These are phyloP conservation scores for Collybia mongolica DNA, from an alignment of 768 basidiomycete genomes.

Conservation along the genomic window DNA sequence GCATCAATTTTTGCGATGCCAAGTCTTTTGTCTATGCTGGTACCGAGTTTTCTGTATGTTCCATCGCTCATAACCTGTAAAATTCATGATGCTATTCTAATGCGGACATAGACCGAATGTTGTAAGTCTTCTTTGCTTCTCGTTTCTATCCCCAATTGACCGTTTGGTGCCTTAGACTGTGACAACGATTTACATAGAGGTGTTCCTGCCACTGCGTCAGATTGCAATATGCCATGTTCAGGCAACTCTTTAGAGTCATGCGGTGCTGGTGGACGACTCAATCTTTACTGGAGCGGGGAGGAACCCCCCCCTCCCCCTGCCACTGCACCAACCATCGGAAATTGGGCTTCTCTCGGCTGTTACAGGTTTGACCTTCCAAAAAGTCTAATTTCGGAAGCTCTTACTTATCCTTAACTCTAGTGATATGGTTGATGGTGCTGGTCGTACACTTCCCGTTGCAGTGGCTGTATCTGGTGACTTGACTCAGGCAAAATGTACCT, in stretches of 20 bases:
- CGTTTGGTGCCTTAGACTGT: conserved; percentile 47
- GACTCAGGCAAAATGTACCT: conserved; percentile 57
- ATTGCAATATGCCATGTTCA: conserved; percentile 63
- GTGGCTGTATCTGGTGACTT: conserved; percentile 38
- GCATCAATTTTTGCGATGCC: conserved; percentile 47
- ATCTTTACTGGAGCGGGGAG: conserved; percentile 63
- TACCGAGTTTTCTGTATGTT: conserved; percentile 49
- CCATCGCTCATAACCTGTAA: conserved; percentile 1
- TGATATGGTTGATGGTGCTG: conserved; percentile 40
- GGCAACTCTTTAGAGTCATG: conserved; percentile 59
- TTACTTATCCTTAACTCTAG: conserved; percentile 30
- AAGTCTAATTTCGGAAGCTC: conserved; percentile 23
- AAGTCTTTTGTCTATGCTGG: conserved; percentile 63
- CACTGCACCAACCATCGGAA: conserved; percentile 52
- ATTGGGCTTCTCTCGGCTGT: conserved; percentile 75
- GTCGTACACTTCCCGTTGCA: conserved; percentile 38
- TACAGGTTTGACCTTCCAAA: conserved; percentile 45
- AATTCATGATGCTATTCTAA: background rate
- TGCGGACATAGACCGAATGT: conserved; percentile 42
- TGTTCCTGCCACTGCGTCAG: conserved; percentile 40
- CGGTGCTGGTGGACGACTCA: conserved; percentile 58
- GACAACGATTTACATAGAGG: conserved; percentile 52
- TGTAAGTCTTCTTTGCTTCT: conserved; percentile 35
- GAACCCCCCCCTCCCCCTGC: conserved; percentile 54
- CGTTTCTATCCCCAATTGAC: background rate